A percentile compares a stretch with the other conserved stretches of the same genome.
Conservation (phyloP, 2,329 filamentous ascomycete genomes). For the Coleophoma cylindrospora region DNA sequence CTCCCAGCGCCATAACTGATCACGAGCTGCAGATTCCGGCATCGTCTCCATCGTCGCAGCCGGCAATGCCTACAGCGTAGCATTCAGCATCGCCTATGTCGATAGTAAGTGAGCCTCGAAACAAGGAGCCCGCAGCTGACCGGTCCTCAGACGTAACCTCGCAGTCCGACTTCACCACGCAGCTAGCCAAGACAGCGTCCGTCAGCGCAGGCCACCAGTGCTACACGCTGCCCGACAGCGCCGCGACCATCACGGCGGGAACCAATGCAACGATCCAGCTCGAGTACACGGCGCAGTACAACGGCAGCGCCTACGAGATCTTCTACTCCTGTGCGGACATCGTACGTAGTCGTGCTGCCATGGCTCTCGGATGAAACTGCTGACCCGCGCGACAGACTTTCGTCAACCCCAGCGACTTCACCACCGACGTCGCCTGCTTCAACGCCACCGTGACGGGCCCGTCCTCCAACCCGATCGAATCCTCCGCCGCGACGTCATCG, state of each 20-base stretch:
- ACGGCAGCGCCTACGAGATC: conserved; percentile 36
- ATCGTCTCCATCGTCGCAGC: conserved; percentile 50
- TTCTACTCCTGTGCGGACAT: conserved; percentile 47
- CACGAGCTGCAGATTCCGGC: conserved; percentile 39
- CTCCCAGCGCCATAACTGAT: neutral
- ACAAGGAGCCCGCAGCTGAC: no score
- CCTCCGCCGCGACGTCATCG: neutral
- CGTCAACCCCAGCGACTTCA: conserved; percentile 1
- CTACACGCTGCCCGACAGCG: conserved; percentile 30
- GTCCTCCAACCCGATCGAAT: neutral
- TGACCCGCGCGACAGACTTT: neutral
- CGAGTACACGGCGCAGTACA: conserved; percentile 39
- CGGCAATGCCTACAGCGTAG: conserved; percentile 49
- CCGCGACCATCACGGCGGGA: conserved; percentile 31
- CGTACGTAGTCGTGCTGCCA: conserved; percentile 14
- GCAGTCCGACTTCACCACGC: conserved; percentile 36
- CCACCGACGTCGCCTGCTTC: conserved; percentile 1
- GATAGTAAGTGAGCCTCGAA: conserved; percentile 30
- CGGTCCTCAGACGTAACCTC: conserved; percentile 32
- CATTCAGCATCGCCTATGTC: conserved; percentile 47
- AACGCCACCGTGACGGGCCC: neutral
- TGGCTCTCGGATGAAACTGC: no score
- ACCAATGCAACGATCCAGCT: conserved; percentile 44
- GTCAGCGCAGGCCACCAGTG: conserved; percentile 42
- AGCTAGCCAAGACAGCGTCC: conserved; percentile 28